These are phyloP conservation scores for Verbascum thapsus DNA, from an alignment of 257 asterid species.

Conservation along the genomic window DNA sequence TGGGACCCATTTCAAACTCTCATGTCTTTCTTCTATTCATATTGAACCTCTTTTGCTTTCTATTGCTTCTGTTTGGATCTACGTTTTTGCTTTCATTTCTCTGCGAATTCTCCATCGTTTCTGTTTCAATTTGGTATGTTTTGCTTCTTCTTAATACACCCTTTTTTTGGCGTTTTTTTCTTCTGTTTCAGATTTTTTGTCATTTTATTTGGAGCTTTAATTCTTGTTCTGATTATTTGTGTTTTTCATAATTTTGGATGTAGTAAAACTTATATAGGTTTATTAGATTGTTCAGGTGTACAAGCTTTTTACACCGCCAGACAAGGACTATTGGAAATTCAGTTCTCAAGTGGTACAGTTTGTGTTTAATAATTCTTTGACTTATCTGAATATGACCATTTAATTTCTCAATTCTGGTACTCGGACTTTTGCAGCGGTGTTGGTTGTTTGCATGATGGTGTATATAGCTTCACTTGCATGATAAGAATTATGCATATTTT, in stretches of 20 bases:
- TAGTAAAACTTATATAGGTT: constrained; percentile 12
- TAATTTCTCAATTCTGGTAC: constrained; percentile 6
- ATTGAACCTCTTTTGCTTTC: too few species aligned
- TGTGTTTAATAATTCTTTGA: constrained; percentile 14
- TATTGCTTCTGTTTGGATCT: too few species aligned
- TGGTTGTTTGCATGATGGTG: too few species aligned
- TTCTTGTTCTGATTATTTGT: constrained; percentile 13
- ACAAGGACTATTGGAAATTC: constrained; percentile 10
- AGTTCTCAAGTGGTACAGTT: constrained; percentile 8
- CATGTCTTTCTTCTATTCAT: too few species aligned
- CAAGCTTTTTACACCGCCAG: constrained; percentile 6
- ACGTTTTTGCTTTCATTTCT: too few species aligned
- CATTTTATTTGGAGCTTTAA: background rate
- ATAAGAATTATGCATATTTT: background rate
- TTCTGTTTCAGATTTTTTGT: background rate
- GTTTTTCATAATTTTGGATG: background rate
- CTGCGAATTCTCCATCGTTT: too few species aligned
- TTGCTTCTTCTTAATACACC: too few species aligned
- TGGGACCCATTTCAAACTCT: too few species aligned
- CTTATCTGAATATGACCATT: background rate
- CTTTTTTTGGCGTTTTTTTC: background rate
- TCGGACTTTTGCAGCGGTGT: constrained; percentile 6
- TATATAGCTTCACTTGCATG: too few species aligned
- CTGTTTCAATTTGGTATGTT: too few species aligned
- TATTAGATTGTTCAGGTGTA: constrained; percentile 20